Evolutionary conservation across 140 eudicot genomes (phyloP), one percentile per base, ranked within the genome.

Genomic region (Bidens hawaiensis): DNA sequence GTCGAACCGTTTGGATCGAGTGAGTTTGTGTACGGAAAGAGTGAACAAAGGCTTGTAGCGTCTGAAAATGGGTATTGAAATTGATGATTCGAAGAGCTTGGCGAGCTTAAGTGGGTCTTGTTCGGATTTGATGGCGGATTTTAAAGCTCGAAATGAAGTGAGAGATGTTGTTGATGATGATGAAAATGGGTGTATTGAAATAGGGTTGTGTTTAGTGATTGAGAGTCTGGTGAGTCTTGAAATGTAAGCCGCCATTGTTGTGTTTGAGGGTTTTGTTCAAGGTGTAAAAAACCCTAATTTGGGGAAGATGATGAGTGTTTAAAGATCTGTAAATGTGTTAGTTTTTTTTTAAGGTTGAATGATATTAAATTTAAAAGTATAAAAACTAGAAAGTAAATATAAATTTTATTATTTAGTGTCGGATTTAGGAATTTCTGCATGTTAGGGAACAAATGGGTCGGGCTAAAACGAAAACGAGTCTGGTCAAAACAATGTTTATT

Each of bases 11-110:
- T 81, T 64, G 67, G 75, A 73, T 17, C 74, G 70, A 50, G 71
- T 18, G 2, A 81, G 74, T 31, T 81, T 81, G 60, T 68, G 77
- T 11, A 81, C 71, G 12, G 82, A 69, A 47, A 71, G 73, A 28
- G 68, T 69, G 65, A 72, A 65, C 22, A 81, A 53, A 18, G 86
- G 82, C 2, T 71, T 80, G 49, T 72, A 64, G 66, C 86, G 86
- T 40, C 74, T 64, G 42, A 68, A 81, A 0, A 65, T 55, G 67
- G 86, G 76, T 11, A 72, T 64, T 4, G 86, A 60, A 52, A 73
- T 25, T 21, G 74, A 70, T 5, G 77, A 72, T 54, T 73, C 65
- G 60, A 81, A 63, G 34, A 81, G 58, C 0, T 69, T 63, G 8
- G 86, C 79, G 69, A 81, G 13, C 56, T 76, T 81, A 16, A 33